Percentiles rank a stretch among this genome's conserved stretches.
Evolutionary conservation across 306 rosid species (phyloP).

Genomic region (Alnus glutinosa): DNA sequence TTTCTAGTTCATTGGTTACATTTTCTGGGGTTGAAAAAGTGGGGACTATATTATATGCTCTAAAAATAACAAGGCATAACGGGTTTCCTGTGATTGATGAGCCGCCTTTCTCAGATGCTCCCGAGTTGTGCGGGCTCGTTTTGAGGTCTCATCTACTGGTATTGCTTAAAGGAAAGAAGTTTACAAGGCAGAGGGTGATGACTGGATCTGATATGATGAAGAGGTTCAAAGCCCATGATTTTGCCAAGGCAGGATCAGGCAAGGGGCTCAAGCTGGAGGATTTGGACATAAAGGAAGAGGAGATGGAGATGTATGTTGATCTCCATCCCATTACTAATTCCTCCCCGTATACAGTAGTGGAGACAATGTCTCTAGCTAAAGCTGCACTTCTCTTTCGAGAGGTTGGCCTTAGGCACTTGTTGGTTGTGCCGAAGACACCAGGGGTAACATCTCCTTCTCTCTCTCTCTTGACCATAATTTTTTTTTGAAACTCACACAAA

Average conservation of each 20-base stretch:
- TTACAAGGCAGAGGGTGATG: constrained; percentile 34
- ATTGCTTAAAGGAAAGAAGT: constrained; percentile 58
- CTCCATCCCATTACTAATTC: constrained; percentile 65
- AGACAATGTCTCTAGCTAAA: constrained; percentile 72
- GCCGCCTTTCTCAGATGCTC: constrained; percentile 54
- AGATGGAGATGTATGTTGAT: constrained; percentile 75
- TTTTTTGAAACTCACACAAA: neutral
- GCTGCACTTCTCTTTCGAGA: constrained; percentile 68
- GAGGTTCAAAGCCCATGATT: constrained; percentile 54
- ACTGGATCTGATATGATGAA: constrained; percentile 34
- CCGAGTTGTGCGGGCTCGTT: constrained; percentile 73
- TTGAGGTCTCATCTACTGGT: constrained; percentile 76
- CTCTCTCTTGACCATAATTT: neutral
- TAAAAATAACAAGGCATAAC: constrained; percentile 51
- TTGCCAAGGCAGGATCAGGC: constrained; percentile 78
- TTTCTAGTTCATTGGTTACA: constrained; percentile 60
- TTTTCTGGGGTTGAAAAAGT: constrained; percentile 78
- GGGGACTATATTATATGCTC: constrained; percentile 51
- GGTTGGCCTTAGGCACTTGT: constrained; percentile 72
- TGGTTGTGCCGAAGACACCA: constrained; percentile 61
- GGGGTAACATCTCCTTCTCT: constrained; percentile 44
- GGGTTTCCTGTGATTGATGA: constrained; percentile 86
- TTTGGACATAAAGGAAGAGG: constrained; percentile 54
- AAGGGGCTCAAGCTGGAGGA: constrained; percentile 61
- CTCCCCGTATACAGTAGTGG: constrained; percentile 67